Evolutionary conservation across 768 basidiomycete species (phyloP).

Genomic region (Clathrus columnatus): DNA sequence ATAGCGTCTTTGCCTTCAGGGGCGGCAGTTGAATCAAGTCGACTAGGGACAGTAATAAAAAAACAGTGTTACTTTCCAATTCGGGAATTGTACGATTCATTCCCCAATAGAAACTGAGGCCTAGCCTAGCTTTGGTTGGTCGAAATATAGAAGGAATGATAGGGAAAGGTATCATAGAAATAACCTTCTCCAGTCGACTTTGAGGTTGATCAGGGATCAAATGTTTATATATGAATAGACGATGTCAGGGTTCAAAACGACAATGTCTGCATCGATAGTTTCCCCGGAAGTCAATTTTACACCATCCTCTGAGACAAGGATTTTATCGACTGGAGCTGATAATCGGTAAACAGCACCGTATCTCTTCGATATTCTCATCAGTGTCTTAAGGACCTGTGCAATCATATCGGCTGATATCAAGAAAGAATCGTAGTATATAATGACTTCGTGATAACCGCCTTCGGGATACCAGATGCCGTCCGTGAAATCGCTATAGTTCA

Average conservation of each 20-base stretch:
- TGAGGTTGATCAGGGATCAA: constrained; percentile 16
- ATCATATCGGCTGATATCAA: neutral
- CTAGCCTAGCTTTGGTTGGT: too few relatives aligned
- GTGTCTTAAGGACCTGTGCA: constrained; percentile 21
- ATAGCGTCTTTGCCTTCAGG: constrained; percentile 30
- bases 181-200: constrained; percentile 15
- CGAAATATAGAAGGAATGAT: too few relatives aligned
- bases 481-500: constrained; percentile 33
- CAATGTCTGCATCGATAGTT: constrained; percentile 25
- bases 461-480: constrained; percentile 28
- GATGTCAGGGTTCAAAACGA: constrained; percentile 33
- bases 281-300: constrained; percentile 23
- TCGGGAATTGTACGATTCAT: constrained; percentile 25
- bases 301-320: constrained; percentile 26
- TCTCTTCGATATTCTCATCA: constrained; percentile 25
- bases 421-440: neutral
- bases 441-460: constrained; percentile 17
- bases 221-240: constrained; percentile 31
- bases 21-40: constrained; percentile 29
- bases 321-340: constrained; percentile 24
- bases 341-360: constrained; percentile 27
- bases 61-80: constrained; percentile 33
- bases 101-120: constrained; percentile 34
- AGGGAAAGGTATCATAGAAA: too few relatives aligned
- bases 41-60: constrained; percentile 33